Evolutionary conservation across 2,329 filamentous ascomycete genomes (phyloP), one percentile per base, ranked within the genome.

Genomic region (Alternaria conjuncta): DNA sequence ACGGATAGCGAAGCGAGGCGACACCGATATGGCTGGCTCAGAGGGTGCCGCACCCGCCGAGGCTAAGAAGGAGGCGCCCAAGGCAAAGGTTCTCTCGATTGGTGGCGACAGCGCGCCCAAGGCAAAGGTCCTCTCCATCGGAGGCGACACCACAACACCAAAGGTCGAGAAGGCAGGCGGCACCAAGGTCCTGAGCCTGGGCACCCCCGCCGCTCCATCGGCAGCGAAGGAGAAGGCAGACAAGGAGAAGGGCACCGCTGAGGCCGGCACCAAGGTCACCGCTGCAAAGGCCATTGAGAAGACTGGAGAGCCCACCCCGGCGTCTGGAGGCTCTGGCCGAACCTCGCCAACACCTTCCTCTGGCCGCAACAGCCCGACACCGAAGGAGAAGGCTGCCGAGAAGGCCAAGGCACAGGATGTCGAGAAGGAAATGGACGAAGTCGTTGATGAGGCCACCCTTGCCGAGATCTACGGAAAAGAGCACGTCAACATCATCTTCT

Each of bases 401-500:
- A 87, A 93, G 59, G 62, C 66, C 54, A 91, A 94, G 66, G 89
- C 87, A n/a, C 93, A 96, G 79, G 89, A 92, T 36, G 92, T 99
- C 61, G 87, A 91, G 65, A 92, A 94, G 81, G 91, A 95, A 76
- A 92, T 97, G 79, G 85, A 87, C 83, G 80, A 91, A 81, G 81
- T 94, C 87, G 84, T 96, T 82, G 89, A 98, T 79, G 85, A 97
- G 79, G 85, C 94, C 25, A 95, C 93, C 0, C 84, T 99, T 64
- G 93, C 94, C 80, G 95, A 98, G 80, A 96, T 99, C 65, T 99
- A 96, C 80, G 96, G 96, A 79, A 97, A 98, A 82, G 94, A 91
- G 78, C 89, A 91, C 73, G 86, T 99, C 75, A 99, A 99, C 82
- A 91, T 99, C 72, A 97, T 98, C 70, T 97, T 98, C 83, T 92